Evolutionary conservation across 2,329 filamentous ascomycete species (phyloP), one percentile per base, ranked within the genome.

Genomic region (Penicillium sp.): DNA sequence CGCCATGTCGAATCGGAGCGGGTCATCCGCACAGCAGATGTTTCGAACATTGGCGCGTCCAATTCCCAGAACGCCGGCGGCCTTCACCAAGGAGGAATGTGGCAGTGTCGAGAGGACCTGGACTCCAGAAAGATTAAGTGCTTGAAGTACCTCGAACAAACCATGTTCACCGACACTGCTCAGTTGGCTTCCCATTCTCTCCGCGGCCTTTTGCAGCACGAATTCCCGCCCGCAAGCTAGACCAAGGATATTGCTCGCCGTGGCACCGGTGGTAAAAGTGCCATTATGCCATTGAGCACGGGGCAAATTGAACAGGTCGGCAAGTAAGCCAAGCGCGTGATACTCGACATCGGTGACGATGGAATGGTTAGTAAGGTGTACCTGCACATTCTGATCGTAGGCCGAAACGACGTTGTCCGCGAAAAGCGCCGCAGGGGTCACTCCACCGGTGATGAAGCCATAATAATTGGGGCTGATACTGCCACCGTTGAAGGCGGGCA

Each of bases 391-490:
- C 71, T 96, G 91, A 70, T 97, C 93, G 59, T 88, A 84, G 9
- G 85, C 83, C 5, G 87, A 87, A 59, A 93, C 91, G n/a, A 96
- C 76, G 62, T 91, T 89, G 72, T 97, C 93, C 1, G 91, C 93
- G 53, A 90, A 84, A 64, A 89, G 83, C 31, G 92, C 92, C 24
- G 91, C 86, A 6, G 91, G 90, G 0, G 93, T 90, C 8, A 83
- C 80, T 14, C 91, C 90, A 45, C 93, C 93, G 0, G 88, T 96
- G 6, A 97, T 89, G 71, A 97, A 96, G 57, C 91, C 93, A 72
- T 91, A 96, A 79, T 96, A 96, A 53, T 86, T 85, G 11, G 85
- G 74, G 44, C 83, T 86, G 43, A 83, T 81, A 63, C 85, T 87
- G 67, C 86, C 84, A 16, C 80, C 83, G 65, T 88, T 91, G 57